Conservation (phyloP, 2,329 filamentous ascomycete species). For the Hypoxylon sp. region DNA sequence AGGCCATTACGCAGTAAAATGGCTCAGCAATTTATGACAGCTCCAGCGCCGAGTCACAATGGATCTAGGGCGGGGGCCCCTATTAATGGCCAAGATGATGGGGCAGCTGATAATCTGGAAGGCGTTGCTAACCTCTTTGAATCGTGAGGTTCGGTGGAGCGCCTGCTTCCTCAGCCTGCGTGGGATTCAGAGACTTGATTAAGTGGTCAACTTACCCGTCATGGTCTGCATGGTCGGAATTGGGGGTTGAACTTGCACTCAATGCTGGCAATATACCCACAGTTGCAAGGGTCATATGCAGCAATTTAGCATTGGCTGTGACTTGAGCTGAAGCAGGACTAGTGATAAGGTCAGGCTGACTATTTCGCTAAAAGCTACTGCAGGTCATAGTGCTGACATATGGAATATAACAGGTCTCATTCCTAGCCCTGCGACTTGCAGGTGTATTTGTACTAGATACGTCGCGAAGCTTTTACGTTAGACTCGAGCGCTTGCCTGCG, state of each 20-base stretch:
- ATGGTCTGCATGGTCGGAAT: background rate
- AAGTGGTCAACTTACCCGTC: background rate
- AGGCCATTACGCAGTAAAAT: conserved; percentile 69
- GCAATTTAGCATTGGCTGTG: background rate
- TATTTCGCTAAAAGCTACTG: conserved; percentile 17
- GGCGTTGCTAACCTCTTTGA: conserved; percentile 69
- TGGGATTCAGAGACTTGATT: conserved; percentile 5
- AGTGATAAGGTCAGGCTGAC: conserved; percentile 24
- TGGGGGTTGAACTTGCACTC: background rate
- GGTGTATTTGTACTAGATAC: conserved; percentile 7
- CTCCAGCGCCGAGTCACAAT: conserved; percentile 56
- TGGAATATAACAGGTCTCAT: conserved; percentile 10
- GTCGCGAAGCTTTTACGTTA: conserved; percentile 18
- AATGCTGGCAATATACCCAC: background rate
- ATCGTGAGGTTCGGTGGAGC: conserved; percentile 36
- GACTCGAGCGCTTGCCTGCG: conserved; percentile 7
- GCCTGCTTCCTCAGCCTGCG: background rate
- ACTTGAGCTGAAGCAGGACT: conserved; percentile 5
- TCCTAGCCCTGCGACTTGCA: background rate
- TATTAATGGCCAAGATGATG: conserved; percentile 43
- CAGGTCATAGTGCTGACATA: conserved; percentile 25
- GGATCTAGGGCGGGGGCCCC: conserved; percentile 34
- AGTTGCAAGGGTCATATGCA: background rate
- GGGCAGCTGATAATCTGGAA: conserved; percentile 67
- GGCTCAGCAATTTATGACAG: conserved; percentile 77